Base-by-base conservation (phyloP, 2,329 filamentous ascomycete genomes). In the Curvularia spicifera region DNA sequence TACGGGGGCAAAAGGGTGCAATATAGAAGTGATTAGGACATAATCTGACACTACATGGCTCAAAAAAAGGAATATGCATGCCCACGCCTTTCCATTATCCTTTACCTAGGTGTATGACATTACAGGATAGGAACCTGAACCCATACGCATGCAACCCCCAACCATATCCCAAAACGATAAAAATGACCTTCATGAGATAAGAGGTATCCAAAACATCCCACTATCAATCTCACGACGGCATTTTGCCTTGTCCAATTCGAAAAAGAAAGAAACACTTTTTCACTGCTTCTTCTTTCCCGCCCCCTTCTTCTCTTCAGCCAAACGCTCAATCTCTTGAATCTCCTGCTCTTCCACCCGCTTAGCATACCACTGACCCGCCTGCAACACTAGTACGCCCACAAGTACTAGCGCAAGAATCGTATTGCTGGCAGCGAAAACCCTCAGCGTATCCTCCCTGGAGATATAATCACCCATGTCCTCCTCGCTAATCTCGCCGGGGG, bases 321-420 rank as follows among this genome's bases (percentile, higher is more conserved):
- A 76, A 69, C 77, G 79, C 77, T 88, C 85, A 63, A 89, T 83
- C 74, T 87, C 85, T 72, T 86, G 87, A 55, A 85, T 83, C 78
- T 97, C 93, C 75, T 93, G 90, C 71, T 84, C 84, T 78, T 98
- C 93, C 81, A 96, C 96, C 74, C 91, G 85, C 84, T 98, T 93
- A 26, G 95, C 95, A 80, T 99, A 99, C 95, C 94, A 98, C 84
- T 98, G 92, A 10, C 95, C 95, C 20, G 92, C 92, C 85, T 99
- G 95, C 72, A 99, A 80, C 33, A 97, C 91, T 65, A 99, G 77
- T 9, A 99, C 91, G 5, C 95, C 95, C 3, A 98, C 89, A 52
- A 99, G 80, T 29, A 99, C 92, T 44, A 99, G 84, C 35, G 94
- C 95, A 56, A 98, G 80, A 74, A 99, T 99, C 3, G 95, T 98